phyloP scores from a whole-genome alignment of 306 rosid species.

The Elaeagnus macrophylla region DNA sequence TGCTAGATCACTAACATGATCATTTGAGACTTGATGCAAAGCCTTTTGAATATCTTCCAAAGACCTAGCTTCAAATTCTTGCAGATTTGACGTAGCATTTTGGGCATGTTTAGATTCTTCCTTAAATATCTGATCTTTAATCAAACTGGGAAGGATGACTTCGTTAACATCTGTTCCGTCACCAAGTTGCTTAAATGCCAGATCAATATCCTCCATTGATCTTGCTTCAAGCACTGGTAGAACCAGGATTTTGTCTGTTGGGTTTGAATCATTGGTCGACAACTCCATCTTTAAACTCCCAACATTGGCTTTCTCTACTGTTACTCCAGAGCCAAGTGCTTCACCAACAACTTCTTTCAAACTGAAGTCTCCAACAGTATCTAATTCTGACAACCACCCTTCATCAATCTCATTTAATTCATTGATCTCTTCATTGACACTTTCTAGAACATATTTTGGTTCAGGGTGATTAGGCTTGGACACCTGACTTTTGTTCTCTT shows the following conservation, averaged over 20 bases:
- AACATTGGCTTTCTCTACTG: slow-evolving; percentile 27
- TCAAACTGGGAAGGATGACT: slow-evolving; percentile 40
- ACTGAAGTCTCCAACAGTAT: slow-evolving; percentile 77
- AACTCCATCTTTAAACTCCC: slow-evolving; percentile 25
- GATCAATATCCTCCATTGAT: slow-evolving; percentile 51
- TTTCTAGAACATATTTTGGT: slow-evolving; percentile 27
- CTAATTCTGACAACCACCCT: slow-evolving; percentile 61
- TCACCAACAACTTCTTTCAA: slow-evolving; percentile 34
- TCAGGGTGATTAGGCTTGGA: slow-evolving; percentile 21
- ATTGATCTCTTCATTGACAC: slow-evolving; percentile 15
- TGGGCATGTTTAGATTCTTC: slow-evolving; percentile 29
- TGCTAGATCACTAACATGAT: slow-evolving; percentile 22
- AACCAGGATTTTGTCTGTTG: slow-evolving; percentile 25
- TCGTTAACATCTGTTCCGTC: slow-evolving; percentile 53
- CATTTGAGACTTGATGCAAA: slow-evolving; percentile 24
- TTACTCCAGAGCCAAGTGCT: slow-evolving; percentile 21
- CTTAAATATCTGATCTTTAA: slow-evolving; percentile 29
- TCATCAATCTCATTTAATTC: slow-evolving; percentile 60
- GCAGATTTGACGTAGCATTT: slow-evolving; percentile 35
- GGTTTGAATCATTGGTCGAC: slow-evolving; percentile 20
- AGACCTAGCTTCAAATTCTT: slow-evolving; percentile 41
- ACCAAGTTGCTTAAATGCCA: slow-evolving; percentile 50
- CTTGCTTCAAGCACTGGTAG: slow-evolving; percentile 60
- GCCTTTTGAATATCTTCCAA: slow-evolving; percentile 38
- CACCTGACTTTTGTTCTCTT: slow-evolving; percentile 24